These are phyloP conservation scores for Phytophthora fragariaefolia DNA, from an alignment of 352 stramenopile genomes.

Conservation along the genomic window DNA sequence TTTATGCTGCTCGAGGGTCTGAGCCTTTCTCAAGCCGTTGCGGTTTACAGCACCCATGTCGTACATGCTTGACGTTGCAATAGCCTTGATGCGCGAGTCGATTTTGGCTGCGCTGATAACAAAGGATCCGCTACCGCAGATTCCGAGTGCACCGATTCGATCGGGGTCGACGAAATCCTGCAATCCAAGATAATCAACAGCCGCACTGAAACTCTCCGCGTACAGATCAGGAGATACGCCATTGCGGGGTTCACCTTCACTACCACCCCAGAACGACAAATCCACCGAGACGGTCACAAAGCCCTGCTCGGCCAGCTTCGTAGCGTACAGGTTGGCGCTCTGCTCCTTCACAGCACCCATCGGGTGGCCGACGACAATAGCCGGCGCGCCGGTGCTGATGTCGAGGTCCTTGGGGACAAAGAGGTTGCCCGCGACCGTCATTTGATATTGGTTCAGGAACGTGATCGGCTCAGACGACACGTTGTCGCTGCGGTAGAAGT, in stretches of 20 bases:
- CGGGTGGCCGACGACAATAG: slow-evolving; percentile 14
- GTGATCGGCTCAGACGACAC: slow-evolving; percentile 10
- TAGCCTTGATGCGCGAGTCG: slow-evolving; percentile 26
- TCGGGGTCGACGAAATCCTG: slow-evolving; percentile 14
- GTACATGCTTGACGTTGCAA: slow-evolving; percentile 18
- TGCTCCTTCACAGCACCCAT: slow-evolving; percentile 36
- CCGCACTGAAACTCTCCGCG: slow-evolving; percentile 28
- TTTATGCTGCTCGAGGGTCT: slow-evolving; percentile 15
- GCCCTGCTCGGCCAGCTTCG: slow-evolving; percentile 26
- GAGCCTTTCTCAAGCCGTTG: slow-evolving; percentile 8
- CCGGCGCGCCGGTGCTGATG: not conserved
- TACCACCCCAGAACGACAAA: slow-evolving; percentile 21
- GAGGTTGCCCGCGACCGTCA: slow-evolving; percentile 4
- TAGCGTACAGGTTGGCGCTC: slow-evolving; percentile 29
- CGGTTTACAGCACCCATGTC: slow-evolving; percentile 18
- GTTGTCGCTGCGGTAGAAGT: slow-evolving; percentile 20
- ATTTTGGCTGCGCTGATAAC: slow-evolving; percentile 25
- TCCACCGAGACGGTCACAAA: slow-evolving; percentile 25
- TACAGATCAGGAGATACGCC: slow-evolving; percentile 16
- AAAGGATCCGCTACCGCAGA: slow-evolving; percentile 23
- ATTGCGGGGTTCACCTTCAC: slow-evolving; percentile 21
- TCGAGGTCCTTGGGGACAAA: slow-evolving; percentile 12
- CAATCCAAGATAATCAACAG: slow-evolving; percentile 19
- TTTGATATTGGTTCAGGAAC: slow-evolving; percentile 16
- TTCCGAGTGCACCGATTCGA: slow-evolving; percentile 14